phyloP scores from a whole-genome alignment of 1,284 basidiomycete species.

The Ganoderma boninense region DNA sequence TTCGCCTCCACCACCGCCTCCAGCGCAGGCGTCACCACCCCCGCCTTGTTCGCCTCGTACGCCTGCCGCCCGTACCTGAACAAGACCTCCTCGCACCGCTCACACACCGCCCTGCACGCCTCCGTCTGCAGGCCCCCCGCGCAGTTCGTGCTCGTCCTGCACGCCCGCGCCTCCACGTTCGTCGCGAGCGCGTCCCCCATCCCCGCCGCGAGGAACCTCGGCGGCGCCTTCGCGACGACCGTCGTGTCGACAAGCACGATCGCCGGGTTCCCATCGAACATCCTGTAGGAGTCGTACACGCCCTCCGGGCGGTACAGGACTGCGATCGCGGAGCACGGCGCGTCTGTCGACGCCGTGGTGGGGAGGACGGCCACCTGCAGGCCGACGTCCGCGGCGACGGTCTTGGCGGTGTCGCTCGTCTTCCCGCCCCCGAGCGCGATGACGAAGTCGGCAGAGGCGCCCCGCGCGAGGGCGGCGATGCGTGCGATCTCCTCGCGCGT shows the following conservation, averaged over 20 bases:
- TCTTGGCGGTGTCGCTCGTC: constrained; percentile 45
- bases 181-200: constrained; percentile 48
- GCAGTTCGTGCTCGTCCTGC: constrained; percentile 42
- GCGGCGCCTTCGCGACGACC: constrained; percentile 42
- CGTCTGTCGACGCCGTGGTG: constrained; percentile 48
- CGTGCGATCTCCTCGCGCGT: constrained; percentile 33
- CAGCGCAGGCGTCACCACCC: constrained; percentile 43
- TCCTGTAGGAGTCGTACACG: constrained; percentile 44
- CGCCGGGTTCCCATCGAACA: constrained; percentile 44
- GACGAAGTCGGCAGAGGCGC: constrained; percentile 40
- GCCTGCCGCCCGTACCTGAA: constrained; percentile 46
- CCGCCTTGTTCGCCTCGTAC: constrained; percentile 45
- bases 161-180: constrained; percentile 43
- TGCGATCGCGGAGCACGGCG: constrained; percentile 46
- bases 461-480: constrained; percentile 26
- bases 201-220: constrained; percentile 45
- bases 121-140: constrained; percentile 44
- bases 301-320: constrained; percentile 44
- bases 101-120: constrained; percentile 41
- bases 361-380: constrained; percentile 42
- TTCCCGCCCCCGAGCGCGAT: constrained; percentile 46
- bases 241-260: constrained; percentile 46
- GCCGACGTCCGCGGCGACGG: constrained; percentile 40
- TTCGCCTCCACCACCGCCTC: constrained; percentile 48
- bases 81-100: constrained; percentile 47